Percentiles rank a stretch among this genome's conserved stretches.
These are phyloP conservation scores for Glutinoglossum americanum DNA, from an alignment of 495 filamentous ascomycete species.

Conservation along the genomic window DNA sequence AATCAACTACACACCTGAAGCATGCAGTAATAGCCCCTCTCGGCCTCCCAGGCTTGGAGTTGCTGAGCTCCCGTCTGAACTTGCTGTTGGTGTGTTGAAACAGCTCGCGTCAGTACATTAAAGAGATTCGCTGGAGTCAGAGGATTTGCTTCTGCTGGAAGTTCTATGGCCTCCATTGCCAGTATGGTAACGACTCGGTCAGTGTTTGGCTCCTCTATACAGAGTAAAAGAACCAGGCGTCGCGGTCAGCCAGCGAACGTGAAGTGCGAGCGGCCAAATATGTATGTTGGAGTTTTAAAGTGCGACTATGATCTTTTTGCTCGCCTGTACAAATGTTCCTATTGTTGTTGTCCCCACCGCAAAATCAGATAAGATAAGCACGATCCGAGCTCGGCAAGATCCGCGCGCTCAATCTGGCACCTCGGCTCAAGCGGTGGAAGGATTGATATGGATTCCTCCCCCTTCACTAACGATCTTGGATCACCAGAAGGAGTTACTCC, in stretches of 20 bases:
- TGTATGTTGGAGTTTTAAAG: too few species aligned
- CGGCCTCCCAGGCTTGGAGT: constrained; percentile 64
- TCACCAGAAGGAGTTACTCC: background rate
- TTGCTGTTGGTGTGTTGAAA: constrained; percentile 49
- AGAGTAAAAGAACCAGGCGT: background rate
- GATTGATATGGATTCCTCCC: background rate
- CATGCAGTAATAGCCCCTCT: constrained; percentile 50
- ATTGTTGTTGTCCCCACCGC: background rate
- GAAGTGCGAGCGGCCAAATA: too few species aligned
- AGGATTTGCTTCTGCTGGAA: constrained; percentile 39
- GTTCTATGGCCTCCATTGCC: constrained; percentile 27
- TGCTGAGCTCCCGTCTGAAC: constrained; percentile 65
- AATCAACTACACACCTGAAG: constrained; percentile 40
- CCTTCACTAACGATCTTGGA: background rate
- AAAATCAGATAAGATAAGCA: background rate
- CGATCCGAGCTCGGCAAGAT: background rate
- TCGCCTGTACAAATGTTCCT: too few species aligned
- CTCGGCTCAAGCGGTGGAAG: background rate
- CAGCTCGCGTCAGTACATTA: constrained; percentile 45
- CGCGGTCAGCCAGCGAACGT: background rate
- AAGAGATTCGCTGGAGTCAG: constrained; percentile 44
- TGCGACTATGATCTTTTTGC: too few species aligned
- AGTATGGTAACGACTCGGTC: background rate
- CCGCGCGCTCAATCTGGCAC: background rate
- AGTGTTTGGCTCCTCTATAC: background rate